Percentiles rank a stretch among this genome's conserved stretches.
Conservation (phyloP, 75 land plant species). For the Pseudotsuga menziesii region DNA sequence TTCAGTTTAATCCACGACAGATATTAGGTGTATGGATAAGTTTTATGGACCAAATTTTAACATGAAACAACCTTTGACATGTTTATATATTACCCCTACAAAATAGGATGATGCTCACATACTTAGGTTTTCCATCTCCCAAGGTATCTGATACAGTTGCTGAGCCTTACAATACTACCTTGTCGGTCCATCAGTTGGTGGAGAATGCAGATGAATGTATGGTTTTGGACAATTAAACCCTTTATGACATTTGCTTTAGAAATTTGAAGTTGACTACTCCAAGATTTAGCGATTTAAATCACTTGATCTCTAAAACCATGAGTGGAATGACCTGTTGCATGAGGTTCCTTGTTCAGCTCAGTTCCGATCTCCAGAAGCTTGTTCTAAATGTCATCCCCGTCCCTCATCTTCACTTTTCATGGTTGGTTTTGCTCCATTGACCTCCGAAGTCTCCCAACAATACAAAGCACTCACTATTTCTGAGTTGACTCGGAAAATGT, state of each 20-base stretch:
- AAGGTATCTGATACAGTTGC: slow-evolving; percentile 41
- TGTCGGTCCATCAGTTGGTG: slow-evolving; percentile 47
- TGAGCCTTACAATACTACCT: slow-evolving; percentile 37
- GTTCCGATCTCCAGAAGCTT: slow-evolving; percentile 36
- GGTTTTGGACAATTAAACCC: slow-evolving; percentile 33
- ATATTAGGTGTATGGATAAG: no score
- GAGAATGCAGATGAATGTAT: slow-evolving; percentile 53
- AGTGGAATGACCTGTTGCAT: slow-evolving; percentile 41
- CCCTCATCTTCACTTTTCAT: slow-evolving; percentile 53
- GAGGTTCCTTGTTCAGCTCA: slow-evolving; percentile 42
- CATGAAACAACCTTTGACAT: no score
- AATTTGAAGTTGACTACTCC: slow-evolving; percentile 58
- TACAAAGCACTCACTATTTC: slow-evolving; percentile 45
- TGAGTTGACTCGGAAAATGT: slow-evolving; percentile 54
- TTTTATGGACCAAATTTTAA: no score
- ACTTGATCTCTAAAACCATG: slow-evolving; percentile 36
- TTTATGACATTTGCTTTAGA: slow-evolving; percentile 46
- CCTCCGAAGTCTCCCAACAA: slow-evolving; percentile 49
- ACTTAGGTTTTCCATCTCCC: slow-evolving; percentile 33
- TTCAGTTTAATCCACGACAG: no score
- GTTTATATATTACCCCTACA: no score
- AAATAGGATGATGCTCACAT: slow-evolving; percentile 44
- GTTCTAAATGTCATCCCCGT: slow-evolving; percentile 43
- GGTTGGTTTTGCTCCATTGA: slow-evolving; percentile 32
- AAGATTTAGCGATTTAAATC: slow-evolving; percentile 45